These are phyloP conservation scores for Paraglomus occultum DNA, from an alignment of 192 early-diverging fungal genomes.

Conservation along the genomic window DNA sequence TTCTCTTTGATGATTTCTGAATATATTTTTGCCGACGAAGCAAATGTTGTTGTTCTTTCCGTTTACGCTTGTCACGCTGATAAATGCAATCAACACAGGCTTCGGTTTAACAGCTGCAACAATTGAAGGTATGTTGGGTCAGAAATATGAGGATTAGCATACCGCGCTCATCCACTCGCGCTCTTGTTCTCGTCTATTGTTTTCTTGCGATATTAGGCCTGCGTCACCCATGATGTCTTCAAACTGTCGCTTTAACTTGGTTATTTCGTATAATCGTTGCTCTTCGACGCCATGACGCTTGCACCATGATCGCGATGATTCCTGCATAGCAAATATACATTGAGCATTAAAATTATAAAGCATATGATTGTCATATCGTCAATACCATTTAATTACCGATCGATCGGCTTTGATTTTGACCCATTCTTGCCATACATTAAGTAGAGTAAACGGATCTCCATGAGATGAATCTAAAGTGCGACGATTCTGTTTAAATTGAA, in stretches of 20 bases:
- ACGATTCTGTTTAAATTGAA: too few relatives aligned
- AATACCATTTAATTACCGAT: too few relatives aligned
- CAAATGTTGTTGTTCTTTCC: slow-evolving; percentile 1
- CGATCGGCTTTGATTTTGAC: too few relatives aligned
- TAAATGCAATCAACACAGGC: not conserved
- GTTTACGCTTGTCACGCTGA: slow-evolving; percentile 8
- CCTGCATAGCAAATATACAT: slow-evolving; percentile 27
- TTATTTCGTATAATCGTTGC: slow-evolving; percentile 69
- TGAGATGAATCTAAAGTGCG: too few relatives aligned
- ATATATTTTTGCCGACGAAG: slow-evolving; percentile 27
- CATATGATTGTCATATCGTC: too few relatives aligned
- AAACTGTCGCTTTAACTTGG: slow-evolving; percentile 64
- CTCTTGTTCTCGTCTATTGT: too few relatives aligned
- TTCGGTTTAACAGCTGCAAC: too few relatives aligned
- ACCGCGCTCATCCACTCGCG: not conserved
- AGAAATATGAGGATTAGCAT: not conserved
- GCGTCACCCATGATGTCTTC: slow-evolving; percentile 55
- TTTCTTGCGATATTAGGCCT: too few relatives aligned
- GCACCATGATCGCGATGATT: slow-evolving; percentile 60
- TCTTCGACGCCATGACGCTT: slow-evolving; percentile 63
- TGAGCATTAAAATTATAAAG: slow-evolving; percentile 12
- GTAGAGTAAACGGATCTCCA: too few relatives aligned
- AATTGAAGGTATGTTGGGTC: not conserved
- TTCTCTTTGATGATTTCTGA: slow-evolving; percentile 26
- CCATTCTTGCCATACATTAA: too few relatives aligned